Evolutionary conservation across 2,329 filamentous ascomycete species (phyloP).

Genomic region (Bipolaris cookei): DNA sequence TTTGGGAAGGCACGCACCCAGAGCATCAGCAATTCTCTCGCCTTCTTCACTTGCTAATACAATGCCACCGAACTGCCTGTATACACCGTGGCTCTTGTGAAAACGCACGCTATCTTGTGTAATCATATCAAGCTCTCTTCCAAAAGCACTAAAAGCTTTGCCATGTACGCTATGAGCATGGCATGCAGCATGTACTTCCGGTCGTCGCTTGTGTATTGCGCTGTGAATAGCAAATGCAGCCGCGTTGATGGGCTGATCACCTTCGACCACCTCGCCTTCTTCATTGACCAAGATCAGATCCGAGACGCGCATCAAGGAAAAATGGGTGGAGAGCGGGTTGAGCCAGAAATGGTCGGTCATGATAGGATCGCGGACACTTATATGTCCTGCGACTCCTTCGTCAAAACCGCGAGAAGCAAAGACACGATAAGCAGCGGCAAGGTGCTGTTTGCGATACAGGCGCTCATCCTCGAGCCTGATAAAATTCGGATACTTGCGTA

Average conservation of each 20-base stretch:
- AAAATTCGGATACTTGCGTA: conserved; percentile 54
- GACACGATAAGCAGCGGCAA: conserved; percentile 54
- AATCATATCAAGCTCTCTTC: conserved; percentile 55
- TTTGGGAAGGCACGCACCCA: conserved; percentile 27
- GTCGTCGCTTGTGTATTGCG: conserved; percentile 48
- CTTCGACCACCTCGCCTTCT: conserved; percentile 50
- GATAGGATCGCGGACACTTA: conserved; percentile 50
- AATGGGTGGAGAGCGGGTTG: conserved; percentile 55
- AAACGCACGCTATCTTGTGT: conserved; percentile 57
- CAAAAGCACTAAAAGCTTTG: conserved; percentile 57
- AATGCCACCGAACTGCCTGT: conserved; percentile 51
- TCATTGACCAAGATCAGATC: conserved; percentile 55
- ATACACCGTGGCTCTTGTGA: conserved; percentile 51
- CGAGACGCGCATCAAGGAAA: conserved; percentile 51
- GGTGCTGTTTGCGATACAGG: conserved; percentile 54
- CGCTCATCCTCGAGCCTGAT: conserved; percentile 50
- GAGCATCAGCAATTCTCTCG: conserved; percentile 51
- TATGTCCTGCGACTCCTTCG: conserved; percentile 55
- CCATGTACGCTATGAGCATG: conserved; percentile 56
- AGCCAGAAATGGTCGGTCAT: conserved; percentile 49
- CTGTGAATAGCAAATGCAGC: conserved; percentile 57
- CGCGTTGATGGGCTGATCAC: conserved; percentile 53
- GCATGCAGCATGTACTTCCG: conserved; percentile 52
- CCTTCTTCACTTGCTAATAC: conserved; percentile 54
- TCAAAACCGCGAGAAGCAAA: conserved; percentile 51